Conservation (phyloP, 1,284 basidiomycete genomes). For the Tilletia caries region DNA sequence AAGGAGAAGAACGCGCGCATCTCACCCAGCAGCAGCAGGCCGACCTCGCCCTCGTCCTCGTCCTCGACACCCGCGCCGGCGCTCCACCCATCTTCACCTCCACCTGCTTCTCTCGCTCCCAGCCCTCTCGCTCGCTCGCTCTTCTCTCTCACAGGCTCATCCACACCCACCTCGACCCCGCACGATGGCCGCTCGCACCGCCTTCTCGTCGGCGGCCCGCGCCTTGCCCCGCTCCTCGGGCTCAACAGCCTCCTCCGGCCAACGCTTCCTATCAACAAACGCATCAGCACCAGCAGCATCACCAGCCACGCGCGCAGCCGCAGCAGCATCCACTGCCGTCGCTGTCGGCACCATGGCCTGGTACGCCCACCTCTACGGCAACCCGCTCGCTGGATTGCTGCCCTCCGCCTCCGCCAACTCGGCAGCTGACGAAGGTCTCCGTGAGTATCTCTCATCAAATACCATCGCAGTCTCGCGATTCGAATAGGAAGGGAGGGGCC, state of each 20-base stretch:
- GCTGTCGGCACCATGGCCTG: constrained; percentile 85
- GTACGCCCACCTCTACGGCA: constrained; percentile 92
- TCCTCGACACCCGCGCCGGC: too few species aligned
- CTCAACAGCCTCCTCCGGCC: neutral
- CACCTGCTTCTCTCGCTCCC: too few species aligned
- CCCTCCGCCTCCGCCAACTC: constrained; percentile 71
- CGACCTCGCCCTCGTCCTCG: too few species aligned
- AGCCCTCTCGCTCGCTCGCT: too few species aligned
- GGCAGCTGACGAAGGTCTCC: constrained; percentile 55
- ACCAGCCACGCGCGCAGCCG: constrained; percentile 67
- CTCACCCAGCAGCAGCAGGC: too few species aligned
- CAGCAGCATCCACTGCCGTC: constrained; percentile 72
- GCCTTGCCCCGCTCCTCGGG: neutral
- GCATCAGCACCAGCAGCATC: neutral
- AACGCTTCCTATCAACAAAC: too few species aligned
- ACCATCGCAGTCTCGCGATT: too few species aligned
- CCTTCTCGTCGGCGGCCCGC: constrained; percentile 11
- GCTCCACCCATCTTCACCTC: too few species aligned
- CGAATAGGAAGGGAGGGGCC: too few species aligned
- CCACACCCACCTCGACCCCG: neutral
- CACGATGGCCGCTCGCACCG: constrained; percentile 12
- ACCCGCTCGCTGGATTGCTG: constrained; percentile 55
- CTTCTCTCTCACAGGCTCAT: too few species aligned
- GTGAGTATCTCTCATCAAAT: constrained; percentile 13
- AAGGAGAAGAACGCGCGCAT: too few species aligned